phyloP scores from a whole-genome alignment of 192 early-diverging fungal species.

The Irineochytrium annulatum region DNA sequence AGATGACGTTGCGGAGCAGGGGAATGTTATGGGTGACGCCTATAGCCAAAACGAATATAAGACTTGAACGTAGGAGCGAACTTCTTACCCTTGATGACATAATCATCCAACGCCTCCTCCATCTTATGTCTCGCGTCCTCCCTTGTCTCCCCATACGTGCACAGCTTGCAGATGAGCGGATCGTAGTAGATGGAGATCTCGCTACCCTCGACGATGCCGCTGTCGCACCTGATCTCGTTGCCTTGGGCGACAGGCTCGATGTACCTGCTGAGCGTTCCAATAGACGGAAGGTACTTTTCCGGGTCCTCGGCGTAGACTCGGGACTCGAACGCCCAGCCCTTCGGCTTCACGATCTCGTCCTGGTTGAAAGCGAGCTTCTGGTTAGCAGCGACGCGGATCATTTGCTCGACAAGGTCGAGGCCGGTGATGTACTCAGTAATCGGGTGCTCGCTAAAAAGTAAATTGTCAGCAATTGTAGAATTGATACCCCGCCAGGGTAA shows the following conservation, averaged over 20 bases:
- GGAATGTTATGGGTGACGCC: conserved; percentile 93
- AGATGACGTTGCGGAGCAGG: conserved; percentile 80
- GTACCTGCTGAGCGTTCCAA: conserved; percentile 81
- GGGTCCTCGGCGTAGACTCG: conserved; percentile 97
- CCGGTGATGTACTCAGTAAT: conserved; percentile 95
- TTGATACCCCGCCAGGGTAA: neutral
- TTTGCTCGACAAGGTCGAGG: conserved; percentile 89
- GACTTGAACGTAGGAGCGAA: conserved; percentile 3
- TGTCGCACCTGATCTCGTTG: conserved; percentile 76
- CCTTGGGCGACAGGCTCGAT: conserved; percentile 63
- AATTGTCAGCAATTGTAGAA: neutral
- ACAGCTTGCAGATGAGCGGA: conserved; percentile 89
- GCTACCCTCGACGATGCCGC: conserved; percentile 85
- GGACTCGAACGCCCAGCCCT: conserved; percentile 93
- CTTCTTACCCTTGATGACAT: conserved; percentile 76
- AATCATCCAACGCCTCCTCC: conserved; percentile 80
- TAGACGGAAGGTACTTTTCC: conserved; percentile 87
- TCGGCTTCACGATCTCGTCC: conserved; percentile 61
- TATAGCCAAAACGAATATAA: neutral
- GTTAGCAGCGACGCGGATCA: conserved; percentile 87
- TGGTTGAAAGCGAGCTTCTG: conserved; percentile 70
- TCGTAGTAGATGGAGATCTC: conserved; percentile 96
- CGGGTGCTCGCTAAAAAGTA: conserved; percentile 76
- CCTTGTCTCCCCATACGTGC: conserved; percentile 74
- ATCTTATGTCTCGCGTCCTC: conserved; percentile 72